These are phyloP conservation scores for Phoma sp. DNA, from an alignment of 2,329 filamentous ascomycete genomes.

Conservation along the genomic window DNA sequence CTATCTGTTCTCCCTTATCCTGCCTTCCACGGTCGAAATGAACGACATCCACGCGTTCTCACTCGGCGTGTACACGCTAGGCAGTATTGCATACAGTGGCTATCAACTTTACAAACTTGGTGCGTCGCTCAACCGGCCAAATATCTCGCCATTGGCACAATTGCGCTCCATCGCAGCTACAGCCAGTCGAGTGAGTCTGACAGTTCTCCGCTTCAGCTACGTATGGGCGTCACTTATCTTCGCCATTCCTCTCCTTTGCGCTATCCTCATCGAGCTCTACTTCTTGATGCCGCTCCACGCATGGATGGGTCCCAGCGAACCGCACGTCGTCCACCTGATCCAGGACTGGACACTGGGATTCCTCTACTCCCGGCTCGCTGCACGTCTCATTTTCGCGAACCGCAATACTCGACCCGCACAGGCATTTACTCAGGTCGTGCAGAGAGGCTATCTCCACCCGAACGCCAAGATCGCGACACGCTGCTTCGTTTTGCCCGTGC, in stretches of 20 bases:
- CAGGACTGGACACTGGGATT: constrained; percentile 95
- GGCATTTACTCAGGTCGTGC: constrained; percentile 76
- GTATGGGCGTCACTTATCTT: constrained; percentile 77
- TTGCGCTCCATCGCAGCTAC: constrained; percentile 35
- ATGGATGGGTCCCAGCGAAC: constrained; percentile 60
- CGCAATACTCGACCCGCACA: constrained; percentile 74
- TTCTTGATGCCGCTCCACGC: constrained; percentile 86
- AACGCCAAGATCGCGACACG: constrained; percentile 81
- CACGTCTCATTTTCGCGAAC: constrained; percentile 72
- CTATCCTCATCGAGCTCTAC: constrained; percentile 85
- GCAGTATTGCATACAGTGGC: constrained; percentile 66
- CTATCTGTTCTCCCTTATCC: constrained; percentile 73
- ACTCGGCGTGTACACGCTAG: constrained; percentile 83
- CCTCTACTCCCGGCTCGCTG: constrained; percentile 83
- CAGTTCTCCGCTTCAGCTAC: constrained; percentile 69
- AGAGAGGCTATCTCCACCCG: constrained; percentile 75
- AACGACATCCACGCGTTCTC: constrained; percentile 98
- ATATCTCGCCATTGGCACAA: constrained; percentile 41
- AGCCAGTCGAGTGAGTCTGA: constrained; percentile 39
- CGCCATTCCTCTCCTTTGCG: constrained; percentile 82
- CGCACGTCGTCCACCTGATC: constrained; percentile 82
- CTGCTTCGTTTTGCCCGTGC: constrained; percentile 81
- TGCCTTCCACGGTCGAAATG: constrained; percentile 70
- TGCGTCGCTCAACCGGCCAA: constrained; percentile 31
- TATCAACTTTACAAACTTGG: constrained; percentile 60